A percentile compares a stretch with the other conserved stretches of the same genome.
Conservation (phyloP, 768 basidiomycete species). For the Panaeolus cyanescens region DNA sequence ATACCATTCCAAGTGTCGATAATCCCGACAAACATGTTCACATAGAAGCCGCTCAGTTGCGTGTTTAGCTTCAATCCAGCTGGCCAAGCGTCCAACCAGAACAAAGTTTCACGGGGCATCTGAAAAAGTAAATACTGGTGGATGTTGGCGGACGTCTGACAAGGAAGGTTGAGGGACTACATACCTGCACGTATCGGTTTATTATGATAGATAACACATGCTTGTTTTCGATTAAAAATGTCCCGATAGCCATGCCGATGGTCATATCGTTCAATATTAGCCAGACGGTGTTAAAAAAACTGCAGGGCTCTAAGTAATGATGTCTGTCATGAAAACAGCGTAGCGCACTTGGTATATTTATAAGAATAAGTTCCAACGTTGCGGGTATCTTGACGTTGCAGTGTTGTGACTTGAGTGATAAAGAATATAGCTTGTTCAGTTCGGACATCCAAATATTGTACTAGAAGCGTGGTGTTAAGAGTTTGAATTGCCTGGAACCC, state of each 20-base stretch:
- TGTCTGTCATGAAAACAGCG: not conserved
- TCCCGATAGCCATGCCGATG: constrained; percentile 72
- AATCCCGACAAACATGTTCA: constrained; percentile 66
- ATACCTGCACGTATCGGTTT: constrained; percentile 42
- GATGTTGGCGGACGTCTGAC: no score
- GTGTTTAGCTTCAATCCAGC: constrained; percentile 96
- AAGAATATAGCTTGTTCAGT: constrained; percentile 49
- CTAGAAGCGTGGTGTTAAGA: constrained; percentile 29
- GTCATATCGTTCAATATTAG: constrained; percentile 89
- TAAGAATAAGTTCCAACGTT: constrained; percentile 46
- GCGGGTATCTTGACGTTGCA: constrained; percentile 35
- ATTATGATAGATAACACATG: constrained; percentile 41
- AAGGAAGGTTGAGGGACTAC: not conserved
- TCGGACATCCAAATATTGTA: constrained; percentile 63
- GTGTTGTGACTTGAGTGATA: constrained; percentile 40
- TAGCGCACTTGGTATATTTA: constrained; percentile 67
- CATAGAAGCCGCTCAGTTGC: constrained; percentile 85
- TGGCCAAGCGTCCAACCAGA: constrained; percentile 95
- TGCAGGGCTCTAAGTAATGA: constrained; percentile 23
- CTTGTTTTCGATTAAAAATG: constrained; percentile 72
- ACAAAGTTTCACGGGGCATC: constrained; percentile 38
- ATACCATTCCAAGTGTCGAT: constrained; percentile 74
- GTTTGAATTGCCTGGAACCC: not conserved
- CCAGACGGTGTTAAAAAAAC: constrained; percentile 94
- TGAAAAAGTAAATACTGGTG: constrained; percentile 39